Percentiles rank a stretch among this genome's conserved stretches.
Evolutionary conservation across 345 rosid genomes (phyloP).

Genomic region (Acer yangbiense): DNA sequence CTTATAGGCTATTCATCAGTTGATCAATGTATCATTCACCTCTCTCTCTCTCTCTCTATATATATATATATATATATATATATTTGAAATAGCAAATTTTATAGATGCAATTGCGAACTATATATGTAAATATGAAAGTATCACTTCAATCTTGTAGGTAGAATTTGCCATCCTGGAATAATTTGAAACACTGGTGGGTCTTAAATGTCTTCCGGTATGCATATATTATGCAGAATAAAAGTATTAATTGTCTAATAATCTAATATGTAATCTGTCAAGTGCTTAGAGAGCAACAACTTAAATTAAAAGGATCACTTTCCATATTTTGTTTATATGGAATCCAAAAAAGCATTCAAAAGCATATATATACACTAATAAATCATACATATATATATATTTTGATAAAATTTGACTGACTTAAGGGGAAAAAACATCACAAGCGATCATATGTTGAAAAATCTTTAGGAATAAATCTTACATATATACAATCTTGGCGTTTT

Average conservation of each 20-base stretch:
- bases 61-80: not conserved
- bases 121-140: not conserved
- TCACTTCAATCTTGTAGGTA: not conserved
- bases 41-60: too few species aligned
- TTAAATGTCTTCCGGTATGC: constrained; percentile 2
- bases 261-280: constrained; percentile 7
- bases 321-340: not conserved
- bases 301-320: not conserved
- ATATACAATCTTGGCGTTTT: not conserved
- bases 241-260: not conserved
- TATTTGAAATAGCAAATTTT: too few species aligned
- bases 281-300: not conserved
- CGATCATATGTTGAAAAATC: too few species aligned
- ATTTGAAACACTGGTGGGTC: constrained; percentile 6
- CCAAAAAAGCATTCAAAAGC: not conserved
- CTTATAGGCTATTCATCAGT: not conserved
- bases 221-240: not conserved
- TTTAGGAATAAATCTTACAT: not conserved
- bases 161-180: not conserved
- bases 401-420: too few species aligned
- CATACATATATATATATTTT: not conserved
- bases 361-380: not conserved
- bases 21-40: not conserved
- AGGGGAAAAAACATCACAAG: too few species aligned
- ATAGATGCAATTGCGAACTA: not conserved